phyloP scores from a whole-genome alignment of 73 alveolate genomes.

The Diophrys appendiculata region DNA sequence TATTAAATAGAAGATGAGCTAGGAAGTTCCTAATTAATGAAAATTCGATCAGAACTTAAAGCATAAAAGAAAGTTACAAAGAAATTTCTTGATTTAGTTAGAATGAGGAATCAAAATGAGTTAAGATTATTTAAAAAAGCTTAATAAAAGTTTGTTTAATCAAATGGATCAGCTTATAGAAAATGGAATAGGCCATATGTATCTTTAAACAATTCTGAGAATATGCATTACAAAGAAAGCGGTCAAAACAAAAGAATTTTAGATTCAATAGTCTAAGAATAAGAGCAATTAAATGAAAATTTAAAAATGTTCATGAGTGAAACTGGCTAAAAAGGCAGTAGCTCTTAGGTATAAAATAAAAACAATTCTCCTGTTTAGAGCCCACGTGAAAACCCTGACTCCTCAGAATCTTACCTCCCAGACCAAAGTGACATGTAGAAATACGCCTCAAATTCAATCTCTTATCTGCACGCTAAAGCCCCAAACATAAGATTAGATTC shows the following conservation, averaged over 20 bases:
- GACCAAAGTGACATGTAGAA: too few relatives aligned
- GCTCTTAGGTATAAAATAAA: neutral
- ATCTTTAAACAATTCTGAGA: neutral
- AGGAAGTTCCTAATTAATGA: too few relatives aligned
- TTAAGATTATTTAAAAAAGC: neutral
- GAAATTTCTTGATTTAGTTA: neutral
- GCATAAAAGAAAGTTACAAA: neutral
- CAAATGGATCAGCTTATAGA: neutral
- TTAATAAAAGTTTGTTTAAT: too few relatives aligned
- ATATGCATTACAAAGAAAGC: neutral
- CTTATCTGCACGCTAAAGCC: neutral
- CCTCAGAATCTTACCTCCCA: too few relatives aligned
- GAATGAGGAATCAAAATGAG: neutral
- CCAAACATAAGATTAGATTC: neutral
- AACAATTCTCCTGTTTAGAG: neutral
- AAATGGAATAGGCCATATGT: neutral
- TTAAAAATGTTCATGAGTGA: neutral
- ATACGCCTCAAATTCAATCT: neutral
- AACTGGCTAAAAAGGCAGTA: neutral
- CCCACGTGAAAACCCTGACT: neutral
- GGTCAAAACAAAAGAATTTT: neutral
- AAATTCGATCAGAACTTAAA: neutral
- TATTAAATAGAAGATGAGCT: too few relatives aligned
- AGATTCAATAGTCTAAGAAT: neutral
- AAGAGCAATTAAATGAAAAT: neutral